Percentiles rank a stretch among this genome's conserved stretches.
phyloP scores from a whole-genome alignment of 495 filamentous ascomycete genomes.

The Hapsidospora chrysogenum region DNA sequence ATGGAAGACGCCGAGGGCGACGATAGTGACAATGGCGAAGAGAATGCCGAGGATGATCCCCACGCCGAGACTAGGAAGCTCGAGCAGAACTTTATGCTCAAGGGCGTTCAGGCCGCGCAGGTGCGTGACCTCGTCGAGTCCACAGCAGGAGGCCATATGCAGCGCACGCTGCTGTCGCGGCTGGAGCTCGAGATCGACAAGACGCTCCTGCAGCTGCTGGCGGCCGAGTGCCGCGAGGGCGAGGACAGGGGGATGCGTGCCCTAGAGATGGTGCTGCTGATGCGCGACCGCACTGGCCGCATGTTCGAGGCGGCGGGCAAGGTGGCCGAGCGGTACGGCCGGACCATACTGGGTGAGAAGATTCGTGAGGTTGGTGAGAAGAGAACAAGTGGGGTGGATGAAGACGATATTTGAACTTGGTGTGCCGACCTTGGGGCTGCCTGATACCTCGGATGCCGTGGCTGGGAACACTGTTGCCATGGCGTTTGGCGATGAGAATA shows the following conservation, averaged over 20 bases:
- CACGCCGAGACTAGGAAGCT: slow-evolving; percentile 28
- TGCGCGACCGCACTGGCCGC: slow-evolving; percentile 61
- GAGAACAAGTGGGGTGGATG: slow-evolving; percentile 41
- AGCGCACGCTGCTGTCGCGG: slow-evolving; percentile 50
- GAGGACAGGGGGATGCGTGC: slow-evolving; percentile 92
- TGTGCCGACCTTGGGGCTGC: too few relatives aligned
- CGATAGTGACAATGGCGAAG: slow-evolving; percentile 19
- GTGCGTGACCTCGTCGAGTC: slow-evolving; percentile 51
- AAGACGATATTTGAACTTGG: slow-evolving; percentile 13
- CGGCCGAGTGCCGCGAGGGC: slow-evolving; percentile 75
- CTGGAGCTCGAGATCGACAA: slow-evolving; percentile 75
- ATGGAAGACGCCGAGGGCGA: slow-evolving; percentile 15
- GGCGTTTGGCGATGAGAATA: too few relatives aligned
- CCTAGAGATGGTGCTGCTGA: slow-evolving; percentile 60
- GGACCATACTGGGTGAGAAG: slow-evolving; percentile 67
- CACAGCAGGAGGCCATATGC: slow-evolving; percentile 36
- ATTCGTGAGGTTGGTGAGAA: slow-evolving; percentile 62
- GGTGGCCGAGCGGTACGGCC: slow-evolving; percentile 63
- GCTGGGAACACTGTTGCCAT: too few relatives aligned
- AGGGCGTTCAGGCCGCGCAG: slow-evolving; percentile 50
- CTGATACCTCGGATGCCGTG: too few relatives aligned
- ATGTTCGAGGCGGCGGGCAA: slow-evolving; percentile 78
- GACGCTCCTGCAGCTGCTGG: slow-evolving; percentile 74
- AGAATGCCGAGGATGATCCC: slow-evolving; percentile 9
- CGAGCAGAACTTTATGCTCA: slow-evolving; percentile 68